Evolutionary conservation across 2,329 filamentous ascomycete species (phyloP).

Genomic region (Ceratocystis smalleyi): DNA sequence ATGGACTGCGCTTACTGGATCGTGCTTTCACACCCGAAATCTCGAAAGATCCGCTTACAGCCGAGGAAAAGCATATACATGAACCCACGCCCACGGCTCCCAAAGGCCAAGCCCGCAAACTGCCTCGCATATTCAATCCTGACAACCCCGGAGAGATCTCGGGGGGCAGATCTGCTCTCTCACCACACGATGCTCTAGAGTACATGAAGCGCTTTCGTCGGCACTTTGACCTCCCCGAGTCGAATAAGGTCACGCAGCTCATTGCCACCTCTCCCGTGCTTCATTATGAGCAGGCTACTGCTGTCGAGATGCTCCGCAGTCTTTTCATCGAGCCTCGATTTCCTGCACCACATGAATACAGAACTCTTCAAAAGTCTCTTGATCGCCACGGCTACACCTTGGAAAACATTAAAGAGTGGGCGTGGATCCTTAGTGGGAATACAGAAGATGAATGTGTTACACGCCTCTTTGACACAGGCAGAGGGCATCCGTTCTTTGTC

Average conservation of each 20-base stretch:
- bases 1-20: constrained; percentile 1
- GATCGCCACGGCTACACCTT: neutral
- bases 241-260: constrained; percentile 4
- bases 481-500: constrained; percentile 7
- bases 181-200: constrained; percentile 4
- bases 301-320: constrained; percentile 7
- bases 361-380: neutral
- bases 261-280: constrained; percentile 1
- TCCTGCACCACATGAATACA: neutral
- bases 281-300: constrained; percentile 7
- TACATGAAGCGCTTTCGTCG: constrained; percentile 14
- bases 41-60: neutral
- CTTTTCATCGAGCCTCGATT: neutral
- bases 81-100: neutral
- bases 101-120: neutral
- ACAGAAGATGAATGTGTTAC: constrained; percentile 12
- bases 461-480: neutral
- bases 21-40: neutral
- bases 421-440: constrained; percentile 6
- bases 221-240: neutral
- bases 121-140: neutral
- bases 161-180: neutral
- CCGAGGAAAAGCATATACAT: constrained; percentile 3
- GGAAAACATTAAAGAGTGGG: constrained; percentile 11
- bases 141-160: neutral